Conservation (phyloP, 2,329 filamentous ascomycete species). For the Geosmithia morbida region DNA sequence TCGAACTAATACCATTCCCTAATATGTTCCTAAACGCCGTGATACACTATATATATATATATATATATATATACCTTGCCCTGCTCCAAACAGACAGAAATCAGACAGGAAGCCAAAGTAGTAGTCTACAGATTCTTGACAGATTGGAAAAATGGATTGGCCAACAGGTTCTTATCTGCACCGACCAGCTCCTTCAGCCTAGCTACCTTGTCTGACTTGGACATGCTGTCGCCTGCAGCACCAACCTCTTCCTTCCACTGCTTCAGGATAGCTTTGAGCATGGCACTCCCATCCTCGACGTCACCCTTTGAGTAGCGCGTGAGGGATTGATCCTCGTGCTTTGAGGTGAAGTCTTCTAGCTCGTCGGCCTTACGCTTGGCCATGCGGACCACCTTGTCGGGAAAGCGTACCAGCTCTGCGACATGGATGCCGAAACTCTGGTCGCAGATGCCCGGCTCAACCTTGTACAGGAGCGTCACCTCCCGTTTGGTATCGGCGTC, state of each 20-base stretch:
- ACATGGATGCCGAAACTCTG: slow-evolving; percentile 98
- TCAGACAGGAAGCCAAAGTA: neutral
- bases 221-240: slow-evolving; percentile 37
- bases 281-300: slow-evolving; percentile 71
- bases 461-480: slow-evolving; percentile 93
- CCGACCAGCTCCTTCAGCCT: slow-evolving; percentile 69
- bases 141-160: slow-evolving; percentile 58
- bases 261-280: slow-evolving; percentile 71
- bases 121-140: slow-evolving; percentile 33
- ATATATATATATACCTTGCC: neutral
- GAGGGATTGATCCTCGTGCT: slow-evolving; percentile 47
- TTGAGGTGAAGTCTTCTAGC: slow-evolving; percentile 84
- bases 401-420: slow-evolving; percentile 90
- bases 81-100: neutral
- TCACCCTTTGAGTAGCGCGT: slow-evolving; percentile 62
- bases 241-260: slow-evolving; percentile 69
- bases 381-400: slow-evolving; percentile 95
- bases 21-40: neutral
- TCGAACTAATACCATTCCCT: neutral
- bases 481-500: slow-evolving; percentile 49
- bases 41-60: neutral
- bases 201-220: slow-evolving; percentile 61
- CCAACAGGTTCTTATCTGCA: slow-evolving; percentile 49
- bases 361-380: slow-evolving; percentile 98
- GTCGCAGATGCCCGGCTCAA: slow-evolving; percentile 88